Conservation (phyloP, 2,329 filamentous ascomycete genomes). For the Ascochyta clinopodiicola region DNA sequence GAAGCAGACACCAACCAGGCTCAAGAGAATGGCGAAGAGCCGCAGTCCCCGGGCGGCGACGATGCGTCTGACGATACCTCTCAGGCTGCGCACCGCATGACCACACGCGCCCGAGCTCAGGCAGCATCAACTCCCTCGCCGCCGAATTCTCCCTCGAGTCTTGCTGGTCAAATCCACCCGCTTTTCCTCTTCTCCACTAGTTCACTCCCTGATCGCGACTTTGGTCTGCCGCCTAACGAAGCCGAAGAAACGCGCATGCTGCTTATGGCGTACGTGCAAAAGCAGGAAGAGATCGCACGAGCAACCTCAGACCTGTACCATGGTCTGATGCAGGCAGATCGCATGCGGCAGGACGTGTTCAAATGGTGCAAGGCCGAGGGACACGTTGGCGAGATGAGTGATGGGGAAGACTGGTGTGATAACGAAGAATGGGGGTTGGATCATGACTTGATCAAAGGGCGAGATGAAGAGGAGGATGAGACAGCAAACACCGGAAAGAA, state of each 20-base stretch:
- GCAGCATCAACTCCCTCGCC: constrained; percentile 49
- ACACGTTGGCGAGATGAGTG: constrained; percentile 79
- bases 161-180: constrained; percentile 71
- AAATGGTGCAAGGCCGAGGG: constrained; percentile 81
- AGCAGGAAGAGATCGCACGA: constrained; percentile 83
- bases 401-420: constrained; percentile 91
- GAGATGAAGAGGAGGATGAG: constrained; percentile 80
- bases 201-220: constrained; percentile 70
- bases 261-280: constrained; percentile 79
- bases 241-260: constrained; percentile 79
- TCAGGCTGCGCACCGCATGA: constrained; percentile 60
- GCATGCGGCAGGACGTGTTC: constrained; percentile 73
- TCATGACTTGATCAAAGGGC: constrained; percentile 79
- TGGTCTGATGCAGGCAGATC: constrained; percentile 74
- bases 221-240: constrained; percentile 74
- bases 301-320: constrained; percentile 71
- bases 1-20: constrained; percentile 18
- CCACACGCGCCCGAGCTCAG: constrained; percentile 61
- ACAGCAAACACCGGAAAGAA: constrained; percentile 57
- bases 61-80: constrained; percentile 53
- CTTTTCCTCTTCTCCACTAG: constrained; percentile 72
- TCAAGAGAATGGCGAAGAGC: constrained; percentile 34
- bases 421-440: constrained; percentile 78
- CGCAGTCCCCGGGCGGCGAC: constrained; percentile 33
- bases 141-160: constrained; percentile 55